These are phyloP conservation scores for Parafenestella ontariensis DNA, from an alignment of 2,329 filamentous ascomycete species.

Conservation along the genomic window DNA sequence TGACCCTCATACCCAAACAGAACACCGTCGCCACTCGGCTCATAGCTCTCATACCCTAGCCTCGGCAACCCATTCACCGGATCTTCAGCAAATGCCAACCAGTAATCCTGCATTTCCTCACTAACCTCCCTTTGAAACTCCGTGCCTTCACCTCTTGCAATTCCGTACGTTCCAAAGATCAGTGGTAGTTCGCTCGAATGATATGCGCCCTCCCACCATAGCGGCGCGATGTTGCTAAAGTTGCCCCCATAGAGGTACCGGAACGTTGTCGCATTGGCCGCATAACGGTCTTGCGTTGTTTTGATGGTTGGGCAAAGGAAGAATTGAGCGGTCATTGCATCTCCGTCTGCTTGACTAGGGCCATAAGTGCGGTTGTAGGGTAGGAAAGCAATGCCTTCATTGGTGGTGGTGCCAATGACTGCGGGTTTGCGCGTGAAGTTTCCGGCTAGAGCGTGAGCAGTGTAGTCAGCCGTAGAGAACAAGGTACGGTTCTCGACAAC, in stretches of 20 bases:
- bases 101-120: slow-evolving; percentile 47
- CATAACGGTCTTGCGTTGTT: slow-evolving; percentile 34
- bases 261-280: slow-evolving; percentile 37
- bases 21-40: slow-evolving; percentile 28
- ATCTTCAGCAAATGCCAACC: slow-evolving; percentile 46
- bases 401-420: slow-evolving; percentile 45
- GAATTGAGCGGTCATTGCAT: slow-evolving; percentile 25
- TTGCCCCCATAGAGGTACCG: slow-evolving; percentile 50
- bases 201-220: slow-evolving; percentile 46
- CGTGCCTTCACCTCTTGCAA: slow-evolving; percentile 32
- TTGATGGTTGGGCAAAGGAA: slow-evolving; percentile 43
- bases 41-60: slow-evolving; percentile 45
- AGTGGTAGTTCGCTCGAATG: slow-evolving; percentile 46
- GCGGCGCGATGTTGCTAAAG: slow-evolving; percentile 45
- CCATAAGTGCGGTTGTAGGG: slow-evolving; percentile 42
- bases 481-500: slow-evolving; percentile 39
- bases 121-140: slow-evolving; percentile 41
- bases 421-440: slow-evolving; percentile 42
- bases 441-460: slow-evolving; percentile 34
- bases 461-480: slow-evolving; percentile 49
- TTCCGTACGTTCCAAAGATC: slow-evolving; percentile 46
- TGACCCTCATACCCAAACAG: slow-evolving; percentile 28
- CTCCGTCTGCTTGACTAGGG: slow-evolving; percentile 24
- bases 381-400: slow-evolving; percentile 45
- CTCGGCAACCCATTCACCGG: slow-evolving; percentile 36